Evolutionary conservation across 768 basidiomycete genomes (phyloP), one percentile per base, ranked within the genome.

Genomic region (Pulveroboletus ravenelii): DNA sequence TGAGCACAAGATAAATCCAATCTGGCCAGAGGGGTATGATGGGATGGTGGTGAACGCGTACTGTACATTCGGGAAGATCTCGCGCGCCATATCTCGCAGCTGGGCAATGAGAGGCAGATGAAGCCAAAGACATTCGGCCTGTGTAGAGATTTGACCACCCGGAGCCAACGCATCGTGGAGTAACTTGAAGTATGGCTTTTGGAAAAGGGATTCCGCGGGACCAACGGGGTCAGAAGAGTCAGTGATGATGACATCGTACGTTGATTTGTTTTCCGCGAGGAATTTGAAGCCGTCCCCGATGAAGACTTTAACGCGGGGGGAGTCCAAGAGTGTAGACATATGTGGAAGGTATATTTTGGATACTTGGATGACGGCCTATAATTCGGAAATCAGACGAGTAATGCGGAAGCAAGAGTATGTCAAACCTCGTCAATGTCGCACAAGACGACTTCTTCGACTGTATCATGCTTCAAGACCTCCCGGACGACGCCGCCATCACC

Each of bases 151-250:
- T 66, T 89, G 82, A 3, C 95, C 95, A 17, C 92, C 93, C 3
- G 87, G 87, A 14, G 85, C 74, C 53, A 99, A 81, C 0, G 94
- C 90, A 61, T 93, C 87, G 66, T 93, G 82, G 50, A 99, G 79
- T 32, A 98, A 84, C 68, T 91, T 80, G 78, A 97, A 99, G 81
- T 96, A 99, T 2, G 93, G 89, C 68, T 93, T 89, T 72, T 98
- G 81, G 80, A 99, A 98, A 56, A 98, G 87, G 20, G 88, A 80
- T 40, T 84, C 87, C 40, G 95, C 95, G 38, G 95, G 95, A 38
- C 95, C 95, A 48, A 97, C 92, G 35, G 95, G 95, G 70, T 98
- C 95, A 18, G 93, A 96, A 17, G 94, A 97, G 70, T 99, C 95
- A 55, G 95, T 99, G 73, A 99, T 89, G 75, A 99, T 98, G 53